Conservation (phyloP, 2,329 filamentous ascomycete species). For the Talaromyces islandicus region DNA sequence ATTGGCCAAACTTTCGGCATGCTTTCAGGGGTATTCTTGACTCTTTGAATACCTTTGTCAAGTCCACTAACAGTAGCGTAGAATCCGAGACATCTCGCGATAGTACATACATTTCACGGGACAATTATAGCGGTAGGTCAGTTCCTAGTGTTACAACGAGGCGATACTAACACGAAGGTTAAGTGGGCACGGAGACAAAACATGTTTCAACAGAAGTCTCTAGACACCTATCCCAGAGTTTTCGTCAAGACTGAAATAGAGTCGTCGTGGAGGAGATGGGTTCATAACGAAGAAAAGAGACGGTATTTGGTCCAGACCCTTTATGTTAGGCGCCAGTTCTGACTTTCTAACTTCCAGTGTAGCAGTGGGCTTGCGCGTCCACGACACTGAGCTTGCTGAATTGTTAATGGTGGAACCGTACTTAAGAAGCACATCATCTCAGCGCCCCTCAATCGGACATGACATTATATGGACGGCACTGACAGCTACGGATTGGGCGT, state of each 20-base stretch:
- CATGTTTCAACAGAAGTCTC: background rate
- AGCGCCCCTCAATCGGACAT: background rate
- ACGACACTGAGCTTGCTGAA: slow-evolving; percentile 24
- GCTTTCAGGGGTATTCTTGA: slow-evolving; percentile 2
- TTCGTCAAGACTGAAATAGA: background rate
- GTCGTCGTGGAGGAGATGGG: slow-evolving; percentile 3
- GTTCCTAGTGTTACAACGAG: background rate
- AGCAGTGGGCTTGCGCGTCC: slow-evolving; percentile 16
- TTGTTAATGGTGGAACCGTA: slow-evolving; percentile 17
- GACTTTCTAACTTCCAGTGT: background rate
- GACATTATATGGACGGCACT: slow-evolving; percentile 1
- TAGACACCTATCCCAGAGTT: background rate
- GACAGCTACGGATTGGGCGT: background rate
- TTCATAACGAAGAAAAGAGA: slow-evolving; percentile 3
- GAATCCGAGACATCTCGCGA: slow-evolving; percentile 3
- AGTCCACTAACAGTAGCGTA: background rate
- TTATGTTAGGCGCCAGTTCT: background rate
- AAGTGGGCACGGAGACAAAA: slow-evolving; percentile 6
- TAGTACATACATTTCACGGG: slow-evolving; percentile 5
- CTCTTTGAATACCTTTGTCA: background rate
- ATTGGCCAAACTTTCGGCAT: slow-evolving; percentile 5
- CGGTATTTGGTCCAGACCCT: background rate
- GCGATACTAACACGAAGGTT: background rate
- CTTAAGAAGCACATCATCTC: slow-evolving; percentile 11
- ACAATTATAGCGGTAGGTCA: slow-evolving; percentile 1